Evolutionary conservation across 305 asterid genomes (phyloP), one percentile per base, ranked within the genome.

Genomic region (Coffea humblotiana): DNA sequence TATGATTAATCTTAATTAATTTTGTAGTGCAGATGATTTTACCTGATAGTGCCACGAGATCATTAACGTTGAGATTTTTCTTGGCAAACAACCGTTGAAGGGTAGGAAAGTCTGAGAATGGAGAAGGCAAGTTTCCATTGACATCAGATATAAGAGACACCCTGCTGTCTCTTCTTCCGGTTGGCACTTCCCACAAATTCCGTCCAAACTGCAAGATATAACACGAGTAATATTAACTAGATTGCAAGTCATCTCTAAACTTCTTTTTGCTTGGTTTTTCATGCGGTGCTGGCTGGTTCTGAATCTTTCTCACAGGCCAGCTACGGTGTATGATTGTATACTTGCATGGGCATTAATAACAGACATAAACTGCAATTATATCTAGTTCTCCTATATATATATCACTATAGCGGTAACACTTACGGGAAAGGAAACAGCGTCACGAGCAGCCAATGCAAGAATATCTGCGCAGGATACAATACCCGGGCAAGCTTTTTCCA

Each of bases 1-100:
- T 18, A 5, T 3, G 16, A 15, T 13, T 54, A 54, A 54, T 15
- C 21, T 54, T 21, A 21, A 60, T 21, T 21, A 21, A 23, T 6
- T 8, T 23, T 18, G 47, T 35, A 1, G 8, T 16, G 2, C 13
- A 21, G 10, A 2, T 10, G 40, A 23, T 13, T 29, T 61, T 78
- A 88, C 95, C 95, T 63, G 93, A 91, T 81, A 91, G 81, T 60
- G 90, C 88, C 35, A 88, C 95, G 23, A 88, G 95, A 83, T 91
- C 92, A 40, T 71, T 40, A 21, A 78, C 54, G 72, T 84, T 75
- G 25, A 89, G 83, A 23, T 81, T 64, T 78, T 91, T 91, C 8
- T 63, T 71, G 1, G 75, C 73, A 80, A 89, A 91, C 2, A 82
- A 14, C 10, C 66, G 71, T 13, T 43, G 63, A 71, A 89, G 91